Conservation (phyloP, 108 stramenopile genomes). For the Cyclotella choctawhatcheeana region DNA sequence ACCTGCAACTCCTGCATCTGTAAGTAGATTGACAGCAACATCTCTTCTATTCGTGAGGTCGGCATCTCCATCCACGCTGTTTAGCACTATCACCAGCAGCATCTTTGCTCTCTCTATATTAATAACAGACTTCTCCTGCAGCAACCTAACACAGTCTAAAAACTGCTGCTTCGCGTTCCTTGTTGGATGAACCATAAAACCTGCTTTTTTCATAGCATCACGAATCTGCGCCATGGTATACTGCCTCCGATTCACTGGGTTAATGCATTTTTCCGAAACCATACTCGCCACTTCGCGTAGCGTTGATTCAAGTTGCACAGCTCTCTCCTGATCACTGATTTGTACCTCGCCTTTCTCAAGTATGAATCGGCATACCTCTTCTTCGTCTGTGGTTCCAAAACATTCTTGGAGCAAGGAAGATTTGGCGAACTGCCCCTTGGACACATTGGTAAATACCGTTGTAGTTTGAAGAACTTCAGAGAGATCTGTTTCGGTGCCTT, state of each 20-base stretch:
- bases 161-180: constrained; percentile 93
- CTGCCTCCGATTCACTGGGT: constrained; percentile 84
- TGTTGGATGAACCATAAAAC: constrained; percentile 92
- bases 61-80: constrained; percentile 21
- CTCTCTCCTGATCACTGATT: constrained; percentile 92
- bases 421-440: constrained; percentile 95
- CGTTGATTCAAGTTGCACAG: constrained; percentile 75
- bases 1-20: constrained; percentile 24
- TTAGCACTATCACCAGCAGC: constrained; percentile 75
- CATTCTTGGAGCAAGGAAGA: constrained; percentile 81
- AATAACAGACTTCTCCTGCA: constrained; percentile 79
- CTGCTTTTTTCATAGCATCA: constrained; percentile 80
- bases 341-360: constrained; percentile 90
- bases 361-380: constrained; percentile 82
- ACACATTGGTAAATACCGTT: constrained; percentile 95
- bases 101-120: constrained; percentile 96
- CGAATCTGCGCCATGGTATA: constrained; percentile 91
- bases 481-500: constrained; percentile 96
- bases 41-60: constrained; percentile 37
- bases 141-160: constrained; percentile 91
- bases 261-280: constrained; percentile 93
- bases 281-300: constrained; percentile 91
- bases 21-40: constrained; percentile 10
- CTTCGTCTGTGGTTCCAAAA: constrained; percentile 88
- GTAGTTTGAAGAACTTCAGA: constrained; percentile 98